Conservation (phyloP, 192 early-diverging fungal genomes). For the Coemansia sp. region DNA sequence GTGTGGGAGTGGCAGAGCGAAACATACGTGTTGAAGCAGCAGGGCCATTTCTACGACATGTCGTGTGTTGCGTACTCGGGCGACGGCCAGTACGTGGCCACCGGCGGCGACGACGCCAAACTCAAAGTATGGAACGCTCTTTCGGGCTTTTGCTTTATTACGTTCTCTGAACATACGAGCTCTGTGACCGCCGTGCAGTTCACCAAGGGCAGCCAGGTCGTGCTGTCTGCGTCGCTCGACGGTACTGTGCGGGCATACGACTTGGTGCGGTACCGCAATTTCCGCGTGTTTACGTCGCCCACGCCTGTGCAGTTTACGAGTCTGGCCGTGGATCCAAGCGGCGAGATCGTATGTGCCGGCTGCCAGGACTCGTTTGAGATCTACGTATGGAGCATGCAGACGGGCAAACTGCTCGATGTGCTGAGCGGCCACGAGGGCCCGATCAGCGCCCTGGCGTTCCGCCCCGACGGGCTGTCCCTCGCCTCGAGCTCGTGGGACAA, state of each 20-base stretch:
- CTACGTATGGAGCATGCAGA: constrained; percentile 98
- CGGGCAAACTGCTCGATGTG: constrained; percentile 95
- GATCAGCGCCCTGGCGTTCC: constrained; percentile 81
- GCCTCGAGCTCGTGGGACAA: constrained; percentile 93
- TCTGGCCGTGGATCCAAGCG: constrained; percentile 92
- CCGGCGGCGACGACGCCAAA: constrained; percentile 96
- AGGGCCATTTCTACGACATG: constrained; percentile 97
- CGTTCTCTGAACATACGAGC: constrained; percentile 89
- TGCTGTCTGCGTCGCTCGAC: constrained; percentile 93
- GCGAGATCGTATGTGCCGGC: constrained; percentile 96
- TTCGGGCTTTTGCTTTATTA: constrained; percentile 97
- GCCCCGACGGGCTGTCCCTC: constrained; percentile 75
- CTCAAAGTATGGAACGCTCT: constrained; percentile 98
- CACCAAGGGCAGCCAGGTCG: constrained; percentile 83
- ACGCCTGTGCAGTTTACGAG: constrained; percentile 92
- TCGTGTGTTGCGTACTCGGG: constrained; percentile 83
- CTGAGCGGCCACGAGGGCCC: constrained; percentile 92
- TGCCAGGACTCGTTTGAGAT: constrained; percentile 95
- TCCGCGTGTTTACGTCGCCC: constrained; percentile 95
- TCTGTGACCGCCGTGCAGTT: constrained; percentile 84
- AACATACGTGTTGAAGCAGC: constrained; percentile 98
- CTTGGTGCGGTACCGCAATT: constrained; percentile 96
- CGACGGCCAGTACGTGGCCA: constrained; percentile 92
- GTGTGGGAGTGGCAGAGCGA: constrained; percentile 99
- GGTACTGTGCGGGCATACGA: constrained; percentile 99